Evolutionary conservation across 495 filamentous ascomycete genomes (phyloP), one percentile per base, ranked within the genome.

Genomic region (Echria macrotheca): DNA sequence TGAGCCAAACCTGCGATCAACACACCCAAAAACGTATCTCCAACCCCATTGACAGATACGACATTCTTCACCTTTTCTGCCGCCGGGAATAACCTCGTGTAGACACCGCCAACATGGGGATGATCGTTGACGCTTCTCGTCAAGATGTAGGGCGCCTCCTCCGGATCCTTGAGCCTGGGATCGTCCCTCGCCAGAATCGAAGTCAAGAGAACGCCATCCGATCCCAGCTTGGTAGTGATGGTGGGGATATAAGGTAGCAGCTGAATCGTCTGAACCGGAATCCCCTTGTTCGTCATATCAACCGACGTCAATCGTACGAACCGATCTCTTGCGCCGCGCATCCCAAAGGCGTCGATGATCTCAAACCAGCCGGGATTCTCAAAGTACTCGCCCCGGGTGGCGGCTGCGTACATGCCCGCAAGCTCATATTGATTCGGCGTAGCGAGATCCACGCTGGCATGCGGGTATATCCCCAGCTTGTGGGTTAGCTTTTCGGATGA

Each of bases 21-120:
- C 12, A 87, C 84, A 3, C 91, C 93, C 2, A 93, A 69, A 54
- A 96, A 87, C 0, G 93, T 97, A 68, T 98, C 93, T 4, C 93
- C 93, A 0, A 89, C 90, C 0, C 91, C 93, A 61, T 96, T 98
- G 10, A 96, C 93, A 53, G 86, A 91, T 10, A 91, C 82, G 4
- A 95, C 72, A 23, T 89, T 78, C 12, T 75, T 64, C 1, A 95
- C 69, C n/a, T 68, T 61, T 66, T 86, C 82, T 2, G 74, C 76
- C 11, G 85, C 72, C 0, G 84, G 78, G 65, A 89, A 93, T 18
- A 91, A 63, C 31, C 87, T 73, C 82, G 96, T 87, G 56, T 94
- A 95, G 14, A 95, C 76, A 0, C 89, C 90, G 4, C 85, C 88
- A 4, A 95, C 71, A n/a, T 65, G 58, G 0, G 70, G 56, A 15